These are phyloP conservation scores for Linnemannia elongata DNA, from an alignment of 192 early-diverging fungal genomes.

Conservation along the genomic window DNA sequence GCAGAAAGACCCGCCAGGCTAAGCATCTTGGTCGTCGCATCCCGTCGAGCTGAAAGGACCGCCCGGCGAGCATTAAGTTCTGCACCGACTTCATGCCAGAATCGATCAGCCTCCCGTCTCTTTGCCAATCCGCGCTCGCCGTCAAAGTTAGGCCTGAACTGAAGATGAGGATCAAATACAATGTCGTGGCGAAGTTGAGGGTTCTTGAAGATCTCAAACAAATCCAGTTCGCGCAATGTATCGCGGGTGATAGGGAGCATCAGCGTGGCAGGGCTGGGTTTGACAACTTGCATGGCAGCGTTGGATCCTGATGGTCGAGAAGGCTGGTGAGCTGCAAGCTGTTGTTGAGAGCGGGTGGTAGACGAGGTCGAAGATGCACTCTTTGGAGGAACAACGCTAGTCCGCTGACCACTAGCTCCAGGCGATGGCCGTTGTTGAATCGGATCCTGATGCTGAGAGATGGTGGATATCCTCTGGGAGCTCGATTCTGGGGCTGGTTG, in stretches of 20 bases:
- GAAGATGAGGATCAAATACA: conserved; percentile 88
- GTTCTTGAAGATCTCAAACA: conserved; percentile 87
- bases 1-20: conserved; percentile 30
- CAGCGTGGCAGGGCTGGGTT: conserved; percentile 24
- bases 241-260: conserved; percentile 87
- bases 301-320: conserved; percentile 10
- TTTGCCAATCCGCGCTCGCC: conserved; percentile 77
- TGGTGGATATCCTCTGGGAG: neutral
- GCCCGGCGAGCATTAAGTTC: conserved; percentile 35
- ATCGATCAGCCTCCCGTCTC: conserved; percentile 70
- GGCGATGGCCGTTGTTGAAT: conserved; percentile 1
- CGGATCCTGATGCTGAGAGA: neutral
- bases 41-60: conserved; percentile 50
- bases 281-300: neutral
- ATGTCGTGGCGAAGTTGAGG: conserved; percentile 91
- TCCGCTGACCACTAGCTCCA: neutral
- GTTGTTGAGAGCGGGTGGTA: neutral
- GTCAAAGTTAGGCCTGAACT: conserved; percentile 90
- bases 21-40: conserved; percentile 58
- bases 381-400: neutral
- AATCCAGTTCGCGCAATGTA: conserved; percentile 87
- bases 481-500: neutral
- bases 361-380: neutral
- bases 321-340: neutral
- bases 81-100: conserved; percentile 79